Base-by-base conservation (phyloP, 495 filamentous ascomycete species). In the Penicillium flavigenum region DNA sequence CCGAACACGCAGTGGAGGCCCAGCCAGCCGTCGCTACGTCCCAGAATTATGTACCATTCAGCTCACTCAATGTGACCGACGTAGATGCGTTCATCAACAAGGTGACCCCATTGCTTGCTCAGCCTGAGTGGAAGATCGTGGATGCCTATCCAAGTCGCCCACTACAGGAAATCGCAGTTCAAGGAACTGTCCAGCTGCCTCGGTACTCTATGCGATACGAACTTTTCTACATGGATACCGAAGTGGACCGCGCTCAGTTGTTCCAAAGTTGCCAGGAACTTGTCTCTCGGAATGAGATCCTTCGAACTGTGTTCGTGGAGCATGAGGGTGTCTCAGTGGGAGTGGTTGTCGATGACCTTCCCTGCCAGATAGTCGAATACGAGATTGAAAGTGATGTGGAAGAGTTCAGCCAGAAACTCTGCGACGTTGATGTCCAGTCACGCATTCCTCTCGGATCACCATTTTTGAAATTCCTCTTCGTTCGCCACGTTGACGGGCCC, bases 261-360 rank as follows among this genome's bases (percentile, higher is more conserved):
- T 49, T 56, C 34, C 19, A 53, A 10, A 55, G 54, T 32, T 74
- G 71, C 34, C 38, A 62, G 10, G 61, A 73, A 6, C 67, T 81
- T 10, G 70, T 79, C 3, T 63, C 66, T 6, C 63, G 63, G 20
- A 79, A 78, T 63, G 81, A 83, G 46, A 79, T 86, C 24, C 69
- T 86, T 6, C 78, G 82, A 14, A 85, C 83, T 0, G 77, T 85
- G 1, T 85, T 83, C 53, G 66, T 84, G 17, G 66, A 77, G 49
- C 47, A 66, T 50, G 64, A 63, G n/a, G 66, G 55, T 7, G 42
- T 56, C 1, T 78, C 70, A 58, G 70, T 77, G 34, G 70, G 75
- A 54, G 76, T 83, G 24, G 73, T 83, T 5, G 66, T 86, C 0
- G 66, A 77, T 14, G 42, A 69, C 0, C 63, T 83, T 0, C 19